Evolutionary conservation across 1,284 basidiomycete species (phyloP), one percentile per base, ranked within the genome.

Genomic region (Puccinia triticina): DNA sequence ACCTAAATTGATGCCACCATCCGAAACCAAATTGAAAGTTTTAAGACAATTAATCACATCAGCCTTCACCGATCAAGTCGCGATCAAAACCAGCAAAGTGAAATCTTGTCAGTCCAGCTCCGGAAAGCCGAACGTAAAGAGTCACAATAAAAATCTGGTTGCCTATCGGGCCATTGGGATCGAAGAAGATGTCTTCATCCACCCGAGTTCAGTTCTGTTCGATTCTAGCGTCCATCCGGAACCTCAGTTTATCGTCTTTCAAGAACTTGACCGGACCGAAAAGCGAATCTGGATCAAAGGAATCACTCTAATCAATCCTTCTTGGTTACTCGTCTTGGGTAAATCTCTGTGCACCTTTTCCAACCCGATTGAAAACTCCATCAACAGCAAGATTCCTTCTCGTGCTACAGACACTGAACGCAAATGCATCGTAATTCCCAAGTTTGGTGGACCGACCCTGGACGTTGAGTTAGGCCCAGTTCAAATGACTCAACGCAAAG

Each of bases 41-140:
- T 89, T 99, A 21, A 91, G 94, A 50, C 97, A 99, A 86, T 90
- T 98, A 26, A 87, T 99, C 69, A 90, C 93, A 0, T 92, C 96
- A 1, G 94, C 92, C 8, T 98, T 97, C 88, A 94, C 98, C 85
- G 96, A 99, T 87, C 95, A 98, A 87, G 91, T 98, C 2, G 97
- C 97, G 21, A 91, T 96, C 32, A 92, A 97, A 26, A 95, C 94
- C 85, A 96, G 98, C 86, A 87, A 94, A 67, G 89, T 92, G 14
- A 85, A 86, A 67, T 84, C 85, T 37, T 88, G 89, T n/a, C 72
- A 76, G 43, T 86, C 89, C 1, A 88, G 89, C 2, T 88, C 89
- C n/a, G 84, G 85, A 0, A 93, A 92, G 5, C 88, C 89, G 50
- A 92, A 94, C 84, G 93, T 91, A 87, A 89, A 92, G 10, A 93